Evolutionary conservation across 306 rosid genomes (phyloP).

Genomic region (Dalbergia cultrata): DNA sequence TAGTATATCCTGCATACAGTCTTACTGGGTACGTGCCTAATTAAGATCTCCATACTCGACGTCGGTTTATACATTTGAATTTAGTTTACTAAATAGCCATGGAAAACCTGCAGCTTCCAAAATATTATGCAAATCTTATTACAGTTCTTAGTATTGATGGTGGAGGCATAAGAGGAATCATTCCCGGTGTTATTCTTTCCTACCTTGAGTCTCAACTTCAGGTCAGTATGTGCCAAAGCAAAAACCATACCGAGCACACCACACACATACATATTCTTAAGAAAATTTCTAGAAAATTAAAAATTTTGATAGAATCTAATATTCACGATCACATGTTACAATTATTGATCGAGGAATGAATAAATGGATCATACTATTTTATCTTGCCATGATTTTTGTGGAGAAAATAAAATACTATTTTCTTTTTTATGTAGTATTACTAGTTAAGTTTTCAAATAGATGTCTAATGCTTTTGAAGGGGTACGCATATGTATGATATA

Average conservation of each 20-base stretch:
- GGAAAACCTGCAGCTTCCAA: conserved; percentile 14
- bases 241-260: too few relatives aligned
- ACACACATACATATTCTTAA: too few relatives aligned
- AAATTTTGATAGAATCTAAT: too few relatives aligned
- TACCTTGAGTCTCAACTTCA: conserved; percentile 55
- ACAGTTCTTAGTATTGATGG: conserved; percentile 58
- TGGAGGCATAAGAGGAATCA: conserved; percentile 57
- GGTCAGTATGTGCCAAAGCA: not conserved
- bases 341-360: too few relatives aligned
- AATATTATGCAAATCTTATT: not conserved
- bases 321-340: too few relatives aligned
- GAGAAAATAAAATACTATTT: too few relatives aligned
- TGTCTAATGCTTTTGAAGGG: not conserved
- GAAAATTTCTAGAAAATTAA: too few relatives aligned
- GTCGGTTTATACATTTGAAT: not conserved
- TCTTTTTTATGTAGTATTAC: too few relatives aligned
- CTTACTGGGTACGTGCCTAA: not conserved
- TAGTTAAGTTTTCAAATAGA: too few relatives aligned
- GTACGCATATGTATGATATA: not conserved
- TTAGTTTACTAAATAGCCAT: conserved; percentile 19
- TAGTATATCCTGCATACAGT: not conserved
- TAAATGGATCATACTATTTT: too few relatives aligned
- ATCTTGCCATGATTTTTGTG: too few relatives aligned
- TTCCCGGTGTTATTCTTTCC: conserved; percentile 53
- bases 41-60: not conserved